Evolutionary conservation across 2,329 filamentous ascomycete genomes (phyloP).

Genomic region (Phialophora expanda): DNA sequence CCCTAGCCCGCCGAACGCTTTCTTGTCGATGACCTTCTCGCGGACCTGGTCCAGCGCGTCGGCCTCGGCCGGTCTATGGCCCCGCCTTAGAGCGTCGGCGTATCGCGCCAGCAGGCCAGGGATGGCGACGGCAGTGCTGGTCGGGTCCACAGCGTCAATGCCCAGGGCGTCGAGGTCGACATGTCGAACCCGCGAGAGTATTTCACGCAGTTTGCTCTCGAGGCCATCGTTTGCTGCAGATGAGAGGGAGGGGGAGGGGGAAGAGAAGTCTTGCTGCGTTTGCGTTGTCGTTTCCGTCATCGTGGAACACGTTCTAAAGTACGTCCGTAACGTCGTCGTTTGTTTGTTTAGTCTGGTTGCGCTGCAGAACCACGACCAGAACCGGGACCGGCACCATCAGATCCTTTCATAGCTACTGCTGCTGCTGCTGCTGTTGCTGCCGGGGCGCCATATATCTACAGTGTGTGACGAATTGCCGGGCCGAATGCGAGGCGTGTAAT

Average conservation of each 20-base stretch:
- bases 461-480: no score
- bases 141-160: background rate
- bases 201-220: constrained; percentile 14
- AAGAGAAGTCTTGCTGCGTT: background rate
- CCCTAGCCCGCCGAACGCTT: constrained; percentile 30
- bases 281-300: constrained; percentile 17
- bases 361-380: no score
- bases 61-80: constrained; percentile 14
- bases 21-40: constrained; percentile 29
- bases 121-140: background rate
- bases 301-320: background rate
- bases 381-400: no score
- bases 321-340: no score
- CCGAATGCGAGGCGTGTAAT: no score
- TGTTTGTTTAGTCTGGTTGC: no score
- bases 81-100: constrained; percentile 11
- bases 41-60: constrained; percentile 25
- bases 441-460: no score
- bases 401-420: no score
- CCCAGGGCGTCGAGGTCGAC: background rate
- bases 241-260: no score
- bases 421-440: no score
- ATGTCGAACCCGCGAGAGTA: constrained; percentile 18
- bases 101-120: constrained; percentile 16
- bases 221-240: background rate